phyloP scores from a whole-genome alignment of 1,139 yeast genomes.

The Hansenula sp. region DNA sequence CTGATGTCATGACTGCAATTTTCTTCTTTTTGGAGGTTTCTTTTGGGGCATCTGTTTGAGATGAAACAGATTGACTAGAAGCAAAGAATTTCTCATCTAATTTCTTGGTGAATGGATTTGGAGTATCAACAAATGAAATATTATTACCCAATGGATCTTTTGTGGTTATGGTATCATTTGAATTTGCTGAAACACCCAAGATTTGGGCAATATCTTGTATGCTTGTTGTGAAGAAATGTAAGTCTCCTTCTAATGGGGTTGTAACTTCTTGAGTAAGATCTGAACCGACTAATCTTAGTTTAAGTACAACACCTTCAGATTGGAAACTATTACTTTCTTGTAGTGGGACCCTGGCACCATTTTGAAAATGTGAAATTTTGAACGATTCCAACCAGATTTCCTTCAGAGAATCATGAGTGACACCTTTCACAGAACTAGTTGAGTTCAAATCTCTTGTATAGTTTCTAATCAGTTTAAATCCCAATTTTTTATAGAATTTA shows the following conservation, averaged over 20 bases:
- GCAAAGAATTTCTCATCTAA: conserved; percentile 30
- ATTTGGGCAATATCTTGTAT: conserved; percentile 35
- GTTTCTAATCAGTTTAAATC: conserved; percentile 54
- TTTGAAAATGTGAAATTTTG: conserved; percentile 50
- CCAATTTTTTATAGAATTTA: conserved; percentile 51
- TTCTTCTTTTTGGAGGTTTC: conserved; percentile 35
- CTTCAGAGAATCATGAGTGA: conserved; percentile 58
- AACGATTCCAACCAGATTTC: conserved; percentile 73
- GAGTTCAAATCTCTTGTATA: conserved; percentile 48
- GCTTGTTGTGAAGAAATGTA: conserved; percentile 51
- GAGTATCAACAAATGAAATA: conserved; percentile 39
- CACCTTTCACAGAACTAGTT: conserved; percentile 39
- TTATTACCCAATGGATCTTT: conserved; percentile 58
- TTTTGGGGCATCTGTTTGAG: neutral
- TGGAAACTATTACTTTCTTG: conserved; percentile 45
- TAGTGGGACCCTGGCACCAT: conserved; percentile 51
- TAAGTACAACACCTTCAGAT: conserved; percentile 57
- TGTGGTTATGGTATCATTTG: conserved; percentile 26
- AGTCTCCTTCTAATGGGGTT: conserved; percentile 29
- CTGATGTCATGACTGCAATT: conserved; percentile 83
- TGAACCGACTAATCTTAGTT: conserved; percentile 50
- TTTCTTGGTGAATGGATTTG: conserved; percentile 29
- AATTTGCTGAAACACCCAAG: conserved; percentile 20
- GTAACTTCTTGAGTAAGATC: conserved; percentile 23
- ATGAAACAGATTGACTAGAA: conserved; percentile 7